Conservation (phyloP, 805 yeast species). For the Candida loeiensis region DNA sequence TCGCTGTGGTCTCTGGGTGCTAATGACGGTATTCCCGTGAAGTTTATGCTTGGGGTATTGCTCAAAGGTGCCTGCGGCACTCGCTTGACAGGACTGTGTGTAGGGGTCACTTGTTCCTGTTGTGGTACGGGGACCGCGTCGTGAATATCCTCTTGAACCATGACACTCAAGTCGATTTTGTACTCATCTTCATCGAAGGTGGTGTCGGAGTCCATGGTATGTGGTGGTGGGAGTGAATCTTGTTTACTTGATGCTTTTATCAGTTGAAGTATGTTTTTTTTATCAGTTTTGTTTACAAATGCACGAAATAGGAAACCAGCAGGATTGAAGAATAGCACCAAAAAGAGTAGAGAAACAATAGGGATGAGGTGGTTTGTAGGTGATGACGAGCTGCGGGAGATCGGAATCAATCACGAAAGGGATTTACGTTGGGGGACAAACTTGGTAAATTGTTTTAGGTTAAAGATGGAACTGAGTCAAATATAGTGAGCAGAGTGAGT, state of each 20-base stretch:
- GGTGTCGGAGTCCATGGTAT: constrained; percentile 3
- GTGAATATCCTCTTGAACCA: constrained; percentile 11
- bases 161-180: constrained; percentile 18
- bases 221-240: background rate
- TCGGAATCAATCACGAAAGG: too few relatives aligned
- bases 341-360: background rate
- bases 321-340: background rate
- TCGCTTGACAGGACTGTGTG: background rate
- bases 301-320: constrained; percentile 1
- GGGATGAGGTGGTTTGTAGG: too few relatives aligned
- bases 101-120: background rate
- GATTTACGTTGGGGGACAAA: too few relatives aligned
- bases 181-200: constrained; percentile 17
- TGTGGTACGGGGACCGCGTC: background rate
- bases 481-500: too few relatives aligned
- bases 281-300: constrained; percentile 9
- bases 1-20: constrained; percentile 12
- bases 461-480: too few relatives aligned
- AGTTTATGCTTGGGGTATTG: background rate
- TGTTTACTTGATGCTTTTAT: background rate
- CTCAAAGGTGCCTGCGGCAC: background rate
- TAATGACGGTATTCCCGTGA: background rate
- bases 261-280: background rate
- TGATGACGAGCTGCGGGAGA: too few relatives aligned
- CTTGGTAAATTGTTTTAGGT: too few relatives aligned